These are phyloP conservation scores for Glomus cerebriforme DNA, from an alignment of 192 early-diverging fungal genomes.

Conservation along the genomic window DNA sequence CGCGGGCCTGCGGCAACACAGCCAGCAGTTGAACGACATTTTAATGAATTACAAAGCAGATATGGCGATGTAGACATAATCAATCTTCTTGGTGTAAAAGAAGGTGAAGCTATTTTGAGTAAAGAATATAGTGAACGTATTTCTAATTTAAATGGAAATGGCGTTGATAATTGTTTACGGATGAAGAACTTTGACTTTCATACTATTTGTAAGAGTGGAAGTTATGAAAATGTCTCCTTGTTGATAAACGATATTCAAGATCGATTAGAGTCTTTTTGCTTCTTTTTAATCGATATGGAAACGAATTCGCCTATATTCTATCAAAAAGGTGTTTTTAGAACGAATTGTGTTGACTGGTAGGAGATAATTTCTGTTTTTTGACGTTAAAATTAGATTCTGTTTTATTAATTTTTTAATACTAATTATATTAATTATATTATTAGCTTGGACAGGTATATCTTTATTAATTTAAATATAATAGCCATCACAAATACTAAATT, in stretches of 20 bases:
- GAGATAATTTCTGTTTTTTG: background rate
- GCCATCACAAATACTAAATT: background rate
- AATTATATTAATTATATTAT: background rate
- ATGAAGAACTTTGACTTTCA: constrained; percentile 88
- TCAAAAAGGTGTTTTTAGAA: constrained; percentile 86
- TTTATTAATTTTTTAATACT: background rate
- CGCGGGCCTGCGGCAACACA: constrained; percentile 79
- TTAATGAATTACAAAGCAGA: constrained; percentile 68
- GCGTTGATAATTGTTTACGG: constrained; percentile 31
- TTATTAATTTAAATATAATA: background rate
- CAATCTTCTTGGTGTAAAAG: constrained; percentile 75
- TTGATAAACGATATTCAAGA: constrained; percentile 59
- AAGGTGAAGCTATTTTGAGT: constrained; percentile 70
- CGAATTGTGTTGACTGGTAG: constrained; percentile 90
- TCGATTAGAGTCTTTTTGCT: constrained; percentile 62
- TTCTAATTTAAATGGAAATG: constrained; percentile 41
- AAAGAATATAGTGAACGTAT: constrained; percentile 66
- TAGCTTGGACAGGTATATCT: constrained; percentile 28
- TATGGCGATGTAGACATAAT: constrained; percentile 79
- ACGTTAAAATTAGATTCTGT: background rate
- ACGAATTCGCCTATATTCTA: constrained; percentile 55
- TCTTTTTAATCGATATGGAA: constrained; percentile 68
- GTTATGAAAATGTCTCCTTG: constrained; percentile 69
- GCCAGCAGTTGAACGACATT: constrained; percentile 79
- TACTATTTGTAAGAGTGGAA: constrained; percentile 71